Percentiles rank a stretch among this genome's conserved stretches.
Evolutionary conservation across 768 basidiomycete species (phyloP).

Genomic region (Leccinellum rugosiceps): DNA sequence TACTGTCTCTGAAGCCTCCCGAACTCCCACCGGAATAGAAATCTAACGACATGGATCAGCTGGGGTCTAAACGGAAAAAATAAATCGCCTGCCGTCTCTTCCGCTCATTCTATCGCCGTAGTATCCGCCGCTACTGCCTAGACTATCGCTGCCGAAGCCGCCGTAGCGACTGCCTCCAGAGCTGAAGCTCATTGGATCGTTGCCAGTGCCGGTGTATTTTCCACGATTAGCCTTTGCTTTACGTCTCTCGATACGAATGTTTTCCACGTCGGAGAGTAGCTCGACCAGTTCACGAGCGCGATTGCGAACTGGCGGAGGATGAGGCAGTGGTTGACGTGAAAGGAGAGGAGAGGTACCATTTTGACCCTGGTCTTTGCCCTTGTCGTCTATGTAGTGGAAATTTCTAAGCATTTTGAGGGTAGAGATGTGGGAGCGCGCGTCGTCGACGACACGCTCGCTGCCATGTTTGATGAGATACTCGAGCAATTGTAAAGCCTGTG

Average conservation of each 20-base stretch:
- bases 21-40: constrained; percentile 43
- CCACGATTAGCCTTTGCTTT: constrained; percentile 89
- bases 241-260: constrained; percentile 81
- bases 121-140: constrained; percentile 35
- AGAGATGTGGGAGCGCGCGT: constrained; percentile 90
- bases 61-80: neutral
- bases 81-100: constrained; percentile 35
- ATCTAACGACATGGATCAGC: constrained; percentile 26
- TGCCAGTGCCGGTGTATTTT: constrained; percentile 88
- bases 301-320: constrained; percentile 71
- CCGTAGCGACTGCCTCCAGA: constrained; percentile 60
- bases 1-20: constrained; percentile 59
- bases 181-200: constrained; percentile 68
- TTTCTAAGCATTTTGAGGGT: constrained; percentile 97
- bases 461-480: constrained; percentile 98
- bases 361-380: constrained; percentile 96
- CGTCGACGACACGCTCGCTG: constrained; percentile 96
- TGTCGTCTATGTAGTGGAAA: constrained; percentile 98
- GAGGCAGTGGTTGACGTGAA: neutral
- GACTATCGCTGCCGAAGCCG: constrained; percentile 63
- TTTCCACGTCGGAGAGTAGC: constrained; percentile 86
- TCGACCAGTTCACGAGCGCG: constrained; percentile 92
- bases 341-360: constrained; percentile 63
- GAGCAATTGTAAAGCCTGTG: constrained; percentile 83
- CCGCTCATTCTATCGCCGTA: constrained; percentile 43